phyloP scores from a whole-genome alignment of 805 yeast species.

The Scheffersomyces spartinae region DNA sequence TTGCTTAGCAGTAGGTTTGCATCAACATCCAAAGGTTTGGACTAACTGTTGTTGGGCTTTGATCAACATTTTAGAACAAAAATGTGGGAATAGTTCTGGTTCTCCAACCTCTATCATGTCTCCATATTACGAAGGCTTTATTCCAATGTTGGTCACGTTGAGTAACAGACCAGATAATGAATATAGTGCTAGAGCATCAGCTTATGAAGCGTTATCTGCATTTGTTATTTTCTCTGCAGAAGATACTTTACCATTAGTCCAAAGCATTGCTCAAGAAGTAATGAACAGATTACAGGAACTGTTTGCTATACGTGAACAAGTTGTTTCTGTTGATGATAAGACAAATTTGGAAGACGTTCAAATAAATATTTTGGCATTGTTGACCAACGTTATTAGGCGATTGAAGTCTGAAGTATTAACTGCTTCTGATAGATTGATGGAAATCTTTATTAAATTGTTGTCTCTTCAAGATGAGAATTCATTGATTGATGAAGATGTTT shows the following conservation, averaged over 20 bases:
- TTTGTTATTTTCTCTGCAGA: conserved; percentile 66
- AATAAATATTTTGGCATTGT: conserved; percentile 62
- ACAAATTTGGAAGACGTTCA: conserved; percentile 82
- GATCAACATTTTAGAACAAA: conserved; percentile 82
- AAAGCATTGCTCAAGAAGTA: conserved; percentile 63
- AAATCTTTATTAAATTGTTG: conserved; percentile 63
- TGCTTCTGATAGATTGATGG: conserved; percentile 81
- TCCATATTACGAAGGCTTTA: conserved; percentile 55
- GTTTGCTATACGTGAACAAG: conserved; percentile 45
- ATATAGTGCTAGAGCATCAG: conserved; percentile 83
- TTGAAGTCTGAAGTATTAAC: conserved; percentile 50
- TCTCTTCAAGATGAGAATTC: conserved; percentile 53
- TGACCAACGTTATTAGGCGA: conserved; percentile 78
- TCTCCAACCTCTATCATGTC: conserved; percentile 54
- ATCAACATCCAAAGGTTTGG: conserved; percentile 84
- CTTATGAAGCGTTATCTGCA: conserved; percentile 85
- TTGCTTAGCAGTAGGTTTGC: conserved; percentile 70
- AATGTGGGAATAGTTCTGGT: conserved; percentile 41
- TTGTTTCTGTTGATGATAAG: conserved; percentile 56
- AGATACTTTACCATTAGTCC: conserved; percentile 57
- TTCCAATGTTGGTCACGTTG: conserved; percentile 59
- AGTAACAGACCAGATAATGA: conserved; percentile 75
- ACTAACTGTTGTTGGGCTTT: conserved; percentile 98
- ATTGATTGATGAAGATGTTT: conserved; percentile 86
- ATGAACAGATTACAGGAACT: conserved; percentile 65